phyloP scores from a whole-genome alignment of 768 basidiomycete species.

The Holtermannia corniformis region DNA sequence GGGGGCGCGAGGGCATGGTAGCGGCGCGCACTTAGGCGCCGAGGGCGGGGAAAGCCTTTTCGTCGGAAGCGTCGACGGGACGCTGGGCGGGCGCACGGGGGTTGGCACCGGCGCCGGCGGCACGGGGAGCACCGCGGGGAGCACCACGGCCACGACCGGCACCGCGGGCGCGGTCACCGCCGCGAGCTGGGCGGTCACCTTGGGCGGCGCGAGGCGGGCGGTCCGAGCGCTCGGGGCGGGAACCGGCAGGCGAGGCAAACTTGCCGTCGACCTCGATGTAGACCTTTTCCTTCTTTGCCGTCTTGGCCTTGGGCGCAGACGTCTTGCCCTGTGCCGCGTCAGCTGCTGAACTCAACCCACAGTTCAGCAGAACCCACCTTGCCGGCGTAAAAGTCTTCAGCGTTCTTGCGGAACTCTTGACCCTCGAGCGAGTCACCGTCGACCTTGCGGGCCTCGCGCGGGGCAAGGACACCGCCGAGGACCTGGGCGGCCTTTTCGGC shows the following conservation, averaged over 20 bases:
- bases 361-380: constrained; percentile 54
- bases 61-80: constrained; percentile 67
- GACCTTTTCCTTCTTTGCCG: constrained; percentile 55
- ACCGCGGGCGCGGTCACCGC: constrained; percentile 45
- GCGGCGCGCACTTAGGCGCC: too few relatives aligned
- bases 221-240: constrained; percentile 37
- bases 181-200: constrained; percentile 21
- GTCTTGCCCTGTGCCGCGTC: constrained; percentile 26
- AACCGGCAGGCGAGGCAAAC: constrained; percentile 62
- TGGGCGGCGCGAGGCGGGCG: constrained; percentile 54
- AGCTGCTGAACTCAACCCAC: background rate
- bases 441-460: constrained; percentile 67
- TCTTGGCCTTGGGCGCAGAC: constrained; percentile 25
- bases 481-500: constrained; percentile 53
- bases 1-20: too few relatives aligned
- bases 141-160: constrained; percentile 46
- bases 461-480: constrained; percentile 49
- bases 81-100: constrained; percentile 16
- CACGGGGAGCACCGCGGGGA: constrained; percentile 46
- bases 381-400: constrained; percentile 69
- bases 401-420: constrained; percentile 60
- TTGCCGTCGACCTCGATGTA: constrained; percentile 84
- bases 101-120: constrained; percentile 40
- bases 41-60: constrained; percentile 81
- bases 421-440: constrained; percentile 56